Evolutionary conservation across 2,329 filamentous ascomycete genomes (phyloP).

Genomic region (Neophaeococcomyces mojaviensis): DNA sequence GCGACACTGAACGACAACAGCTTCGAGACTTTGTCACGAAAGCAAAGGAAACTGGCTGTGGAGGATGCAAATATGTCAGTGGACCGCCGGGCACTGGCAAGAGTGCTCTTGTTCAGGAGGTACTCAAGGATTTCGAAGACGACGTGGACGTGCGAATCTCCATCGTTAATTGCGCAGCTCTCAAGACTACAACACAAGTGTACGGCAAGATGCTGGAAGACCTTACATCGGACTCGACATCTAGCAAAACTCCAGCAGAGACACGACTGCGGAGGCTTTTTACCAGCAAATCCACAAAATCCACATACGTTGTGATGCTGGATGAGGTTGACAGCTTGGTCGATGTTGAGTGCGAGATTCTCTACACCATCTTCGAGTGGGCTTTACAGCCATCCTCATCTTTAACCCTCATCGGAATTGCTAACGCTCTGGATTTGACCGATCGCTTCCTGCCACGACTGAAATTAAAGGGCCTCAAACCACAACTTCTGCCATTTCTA

Average conservation of each 20-base stretch:
- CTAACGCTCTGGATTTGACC: conserved; percentile 90
- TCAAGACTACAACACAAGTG: conserved; percentile 79
- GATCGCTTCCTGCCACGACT: conserved; percentile 89
- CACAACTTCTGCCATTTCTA: conserved; percentile 80
- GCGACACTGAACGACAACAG: conserved; percentile 61
- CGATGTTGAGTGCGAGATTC: conserved; percentile 75
- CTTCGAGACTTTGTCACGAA: conserved; percentile 62
- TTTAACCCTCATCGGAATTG: conserved; percentile 82
- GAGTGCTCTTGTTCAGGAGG: conserved; percentile 81
- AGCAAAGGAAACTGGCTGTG: conserved; percentile 52
- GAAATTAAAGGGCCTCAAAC: conserved; percentile 86
- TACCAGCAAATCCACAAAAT: conserved; percentile 45
- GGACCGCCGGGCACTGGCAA: conserved; percentile 95
- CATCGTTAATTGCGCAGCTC: conserved; percentile 95
- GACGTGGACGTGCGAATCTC: conserved; percentile 54
- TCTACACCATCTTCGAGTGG: conserved; percentile 97
- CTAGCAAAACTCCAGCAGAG: conserved; percentile 60
- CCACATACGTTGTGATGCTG: conserved; percentile 68
- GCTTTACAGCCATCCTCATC: conserved; percentile 73
- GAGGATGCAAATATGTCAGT: conserved; percentile 87
- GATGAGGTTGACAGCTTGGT: conserved; percentile 95
- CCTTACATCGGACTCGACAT: conserved; percentile 55
- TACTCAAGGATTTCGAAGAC: conserved; percentile 55
- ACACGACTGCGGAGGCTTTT: conserved; percentile 65
- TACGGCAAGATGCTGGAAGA: conserved; percentile 70